Conservation (phyloP, 2,329 filamentous ascomycete genomes). For the Colletotrichum truncatum region DNA sequence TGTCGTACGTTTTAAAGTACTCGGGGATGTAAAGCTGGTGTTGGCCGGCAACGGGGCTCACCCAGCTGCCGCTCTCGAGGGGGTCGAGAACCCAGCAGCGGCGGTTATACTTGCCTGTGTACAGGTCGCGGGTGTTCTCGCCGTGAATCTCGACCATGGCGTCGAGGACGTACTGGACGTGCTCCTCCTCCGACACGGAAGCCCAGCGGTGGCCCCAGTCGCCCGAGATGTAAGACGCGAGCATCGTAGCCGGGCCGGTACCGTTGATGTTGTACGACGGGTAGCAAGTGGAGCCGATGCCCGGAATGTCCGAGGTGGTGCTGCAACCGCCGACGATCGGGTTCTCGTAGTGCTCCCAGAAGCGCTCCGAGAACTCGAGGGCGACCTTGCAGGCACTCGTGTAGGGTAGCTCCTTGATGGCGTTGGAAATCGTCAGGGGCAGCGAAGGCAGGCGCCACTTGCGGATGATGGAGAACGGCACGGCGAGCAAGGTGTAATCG, state of each 20-base stretch:
- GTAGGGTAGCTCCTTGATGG: constrained; percentile 58
- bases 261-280: constrained; percentile 73
- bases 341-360: constrained; percentile 61
- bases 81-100: constrained; percentile 73
- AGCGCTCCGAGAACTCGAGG: constrained; percentile 73
- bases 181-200: constrained; percentile 61
- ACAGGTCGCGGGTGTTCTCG: constrained; percentile 65
- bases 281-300: constrained; percentile 72
- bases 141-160: constrained; percentile 77
- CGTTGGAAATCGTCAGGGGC: constrained; percentile 52
- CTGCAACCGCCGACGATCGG: constrained; percentile 73
- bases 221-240: constrained; percentile 66
- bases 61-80: constrained; percentile 71
- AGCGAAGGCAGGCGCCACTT: constrained; percentile 66
- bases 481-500: constrained; percentile 74
- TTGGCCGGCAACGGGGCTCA: constrained; percentile 67
- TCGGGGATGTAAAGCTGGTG: constrained; percentile 76
- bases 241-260: constrained; percentile 68
- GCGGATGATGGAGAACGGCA: constrained; percentile 71
- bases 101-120: constrained; percentile 71
- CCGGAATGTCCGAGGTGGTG: constrained; percentile 64
- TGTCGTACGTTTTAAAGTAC: constrained; percentile 76
- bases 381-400: constrained; percentile 65
- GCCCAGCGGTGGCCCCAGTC: constrained; percentile 43
- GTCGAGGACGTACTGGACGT: constrained; percentile 70